A percentile compares a stretch with the other conserved stretches of the same genome.
phyloP scores from a whole-genome alignment of 1,139 yeast genomes.

The Kurtzmaniella quercitrusa region DNA sequence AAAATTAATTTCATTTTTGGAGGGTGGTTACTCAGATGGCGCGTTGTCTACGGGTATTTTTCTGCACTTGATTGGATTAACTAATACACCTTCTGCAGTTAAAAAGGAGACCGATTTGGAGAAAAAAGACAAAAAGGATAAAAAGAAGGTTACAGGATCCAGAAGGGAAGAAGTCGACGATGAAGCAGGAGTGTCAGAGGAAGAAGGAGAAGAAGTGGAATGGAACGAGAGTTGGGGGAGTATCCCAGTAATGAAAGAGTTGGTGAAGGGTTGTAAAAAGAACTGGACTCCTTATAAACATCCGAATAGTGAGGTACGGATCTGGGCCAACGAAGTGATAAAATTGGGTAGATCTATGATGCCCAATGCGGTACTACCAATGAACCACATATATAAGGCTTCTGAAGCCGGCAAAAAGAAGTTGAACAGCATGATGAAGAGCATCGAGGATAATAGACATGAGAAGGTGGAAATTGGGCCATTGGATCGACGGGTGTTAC shows the following conservation, averaged over 20 bases:
- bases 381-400: slow-evolving; percentile 32
- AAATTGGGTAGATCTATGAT: slow-evolving; percentile 65
- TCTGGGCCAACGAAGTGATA: slow-evolving; percentile 70
- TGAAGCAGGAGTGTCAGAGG: slow-evolving; percentile 8
- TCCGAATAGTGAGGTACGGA: slow-evolving; percentile 41
- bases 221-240: slow-evolving; percentile 69
- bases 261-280: slow-evolving; percentile 65
- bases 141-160: not conserved
- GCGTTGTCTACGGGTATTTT: slow-evolving; percentile 79
- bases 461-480: not conserved
- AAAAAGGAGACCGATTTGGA: slow-evolving; percentile 1
- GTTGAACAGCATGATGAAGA: not conserved
- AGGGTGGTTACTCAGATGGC: slow-evolving; percentile 87
- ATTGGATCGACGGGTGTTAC: slow-evolving; percentile 12
- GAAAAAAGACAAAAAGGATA: slow-evolving; percentile 10
- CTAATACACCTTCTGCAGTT: slow-evolving; percentile 7
- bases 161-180: slow-evolving; percentile 5
- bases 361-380: slow-evolving; percentile 50
- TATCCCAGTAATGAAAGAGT: slow-evolving; percentile 59
- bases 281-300: slow-evolving; percentile 59
- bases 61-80: slow-evolving; percentile 69
- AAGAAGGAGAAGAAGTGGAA: slow-evolving; percentile 31
- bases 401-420: not conserved
- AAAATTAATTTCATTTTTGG: slow-evolving; percentile 65
- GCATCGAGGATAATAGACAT: slow-evolving; percentile 1